Base-by-base conservation (phyloP, 352 stramenopile species). In the Phytophthora pini region DNA sequence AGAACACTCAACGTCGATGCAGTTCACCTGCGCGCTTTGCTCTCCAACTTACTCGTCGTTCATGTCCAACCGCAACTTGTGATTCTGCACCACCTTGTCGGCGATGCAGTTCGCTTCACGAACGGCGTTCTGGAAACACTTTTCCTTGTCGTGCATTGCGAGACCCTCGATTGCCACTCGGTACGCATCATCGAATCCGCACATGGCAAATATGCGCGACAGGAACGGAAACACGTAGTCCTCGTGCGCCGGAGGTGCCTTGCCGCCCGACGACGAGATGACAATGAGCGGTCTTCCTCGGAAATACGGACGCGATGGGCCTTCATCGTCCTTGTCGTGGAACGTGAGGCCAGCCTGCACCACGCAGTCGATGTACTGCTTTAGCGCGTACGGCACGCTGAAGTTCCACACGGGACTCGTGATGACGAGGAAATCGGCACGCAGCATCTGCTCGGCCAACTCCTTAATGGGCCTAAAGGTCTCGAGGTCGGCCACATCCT, bases 341-440 rank as follows among this genome's bases (percentile, higher is more conserved):
- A 89, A 91, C 10, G 82, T 93, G 49, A 93, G 50, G 1, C 79
- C 82, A 1, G 81, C 79, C 58, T 92, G 82, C 49, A 92, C 77
- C 44, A 90, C 86, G 67, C 85, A 93, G 60, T 92, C 81, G 44
- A 91, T 92, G 66, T 92, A 93, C 71, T 92, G 85, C 80, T 92
- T 93, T 56, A 93, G 70, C 51, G 88, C 80, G 72, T 90, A 91
- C 3, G 82, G 85, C 22, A 91, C 76, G 39, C 79, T 89, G 57
- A 88, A 88, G 64, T 93, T 92, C 85, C 85, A 93, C 48, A 93
- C 72, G 13, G 85, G 85, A 20, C 81, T 76, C 10, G 85, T 91
- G 60, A 93, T 82, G 58, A 93, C 69, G 24, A 93, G 70, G 62
- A 90, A 89, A 45, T 93, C 82, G n/a, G 82, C 77, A 38, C 70